A percentile compares a stretch with the other conserved stretches of the same genome.
These are phyloP conservation scores for Myotisia sp. DNA, from an alignment of 2,329 filamentous ascomycete species.

Conservation along the genomic window DNA sequence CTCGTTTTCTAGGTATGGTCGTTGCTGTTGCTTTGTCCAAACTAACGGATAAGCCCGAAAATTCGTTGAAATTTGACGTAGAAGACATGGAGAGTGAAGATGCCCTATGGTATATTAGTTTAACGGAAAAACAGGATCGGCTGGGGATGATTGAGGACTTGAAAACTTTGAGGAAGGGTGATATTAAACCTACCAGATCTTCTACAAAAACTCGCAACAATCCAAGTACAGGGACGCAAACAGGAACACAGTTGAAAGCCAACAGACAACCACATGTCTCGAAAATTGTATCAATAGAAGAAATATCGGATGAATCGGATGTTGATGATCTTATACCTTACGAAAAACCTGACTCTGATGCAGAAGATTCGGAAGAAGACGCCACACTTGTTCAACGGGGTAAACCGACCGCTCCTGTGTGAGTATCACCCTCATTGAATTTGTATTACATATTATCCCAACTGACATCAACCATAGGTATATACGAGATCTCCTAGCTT, in stretches of 20 bases:
- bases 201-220: constrained; percentile 10
- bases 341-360: constrained; percentile 72
- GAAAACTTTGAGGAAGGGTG: constrained; percentile 11
- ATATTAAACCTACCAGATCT: not conserved
- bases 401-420: constrained; percentile 69
- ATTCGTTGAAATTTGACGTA: constrained; percentile 67
- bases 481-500: constrained; percentile 67
- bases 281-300: constrained; percentile 45
- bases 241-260: constrained; percentile 9
- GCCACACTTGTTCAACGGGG: constrained; percentile 71
- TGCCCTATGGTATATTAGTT: constrained; percentile 56
- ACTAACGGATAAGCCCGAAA: constrained; percentile 52
- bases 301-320: constrained; percentile 45
- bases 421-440: constrained; percentile 19
- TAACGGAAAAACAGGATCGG: constrained; percentile 50
- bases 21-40: constrained; percentile 60
- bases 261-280: constrained; percentile 10
- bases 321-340: constrained; percentile 62
- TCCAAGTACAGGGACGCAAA: not conserved
- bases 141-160: constrained; percentile 46
- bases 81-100: constrained; percentile 63
- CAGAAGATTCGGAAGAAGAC: constrained; percentile 86
- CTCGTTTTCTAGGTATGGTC: constrained; percentile 75
- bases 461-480: constrained; percentile 38
- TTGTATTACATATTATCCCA: not conserved